Percentiles rank a stretch among this genome's conserved stretches.
Evolutionary conservation across 495 filamentous ascomycete species (phyloP).

Genomic region (Aspergillus heteromorphus): DNA sequence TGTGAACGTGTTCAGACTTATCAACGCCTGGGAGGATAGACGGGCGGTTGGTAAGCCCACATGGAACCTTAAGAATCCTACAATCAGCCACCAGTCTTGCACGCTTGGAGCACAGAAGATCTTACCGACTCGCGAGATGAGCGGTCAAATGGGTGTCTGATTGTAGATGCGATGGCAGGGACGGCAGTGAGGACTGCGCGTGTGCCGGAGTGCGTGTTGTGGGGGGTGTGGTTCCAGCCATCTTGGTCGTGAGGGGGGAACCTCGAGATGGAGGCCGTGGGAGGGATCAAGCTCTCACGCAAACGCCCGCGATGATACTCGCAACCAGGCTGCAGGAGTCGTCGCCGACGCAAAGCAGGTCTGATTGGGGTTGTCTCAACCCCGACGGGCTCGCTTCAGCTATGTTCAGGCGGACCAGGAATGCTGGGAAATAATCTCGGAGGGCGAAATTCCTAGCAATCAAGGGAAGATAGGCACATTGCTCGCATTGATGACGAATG

Average conservation of each 20-base stretch:
- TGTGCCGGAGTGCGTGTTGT: slow-evolving; percentile 52
- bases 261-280: slow-evolving; percentile 15
- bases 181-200: slow-evolving; percentile 82
- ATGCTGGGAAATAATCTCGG: slow-evolving; percentile 17
- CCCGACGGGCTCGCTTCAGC: neutral
- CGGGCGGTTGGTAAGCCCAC: slow-evolving; percentile 77
- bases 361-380: neutral
- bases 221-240: slow-evolving; percentile 33
- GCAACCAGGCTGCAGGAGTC: neutral
- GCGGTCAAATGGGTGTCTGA: slow-evolving; percentile 95
- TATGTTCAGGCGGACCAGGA: slow-evolving; percentile 10
- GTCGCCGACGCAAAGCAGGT: neutral
- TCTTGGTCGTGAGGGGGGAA: slow-evolving; percentile 18
- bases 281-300: neutral
- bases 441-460: slow-evolving; percentile 12
- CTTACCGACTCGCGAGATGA: slow-evolving; percentile 81
- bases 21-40: slow-evolving; percentile 84
- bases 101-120: too few relatives aligned
- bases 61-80: slow-evolving; percentile 60
- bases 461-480: slow-evolving; percentile 11
- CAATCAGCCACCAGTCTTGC: slow-evolving; percentile 13
- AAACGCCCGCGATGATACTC: neutral
- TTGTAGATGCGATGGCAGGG: slow-evolving; percentile 84
- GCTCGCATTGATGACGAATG: slow-evolving; percentile 1
- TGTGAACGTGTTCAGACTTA: slow-evolving; percentile 90